A percentile compares a stretch with the other conserved stretches of the same genome.
Conservation (phyloP, 768 basidiomycete genomes). For the Sarcodon aspratus region DNA sequence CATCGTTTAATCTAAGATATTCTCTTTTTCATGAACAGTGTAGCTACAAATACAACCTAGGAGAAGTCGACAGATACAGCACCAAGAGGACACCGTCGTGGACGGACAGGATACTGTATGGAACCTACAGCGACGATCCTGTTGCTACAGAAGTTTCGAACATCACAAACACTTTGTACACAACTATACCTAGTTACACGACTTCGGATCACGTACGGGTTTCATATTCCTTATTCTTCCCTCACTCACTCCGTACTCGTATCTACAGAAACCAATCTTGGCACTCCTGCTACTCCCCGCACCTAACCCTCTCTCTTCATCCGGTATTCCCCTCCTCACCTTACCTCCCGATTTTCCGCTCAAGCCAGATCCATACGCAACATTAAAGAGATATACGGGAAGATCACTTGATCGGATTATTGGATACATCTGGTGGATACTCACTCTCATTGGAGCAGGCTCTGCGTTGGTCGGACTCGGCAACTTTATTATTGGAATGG, state of each 20-base stretch:
- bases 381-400: constrained; percentile 53
- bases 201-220: constrained; percentile 79
- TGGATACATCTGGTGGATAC: constrained; percentile 71
- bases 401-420: constrained; percentile 59
- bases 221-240: constrained; percentile 1
- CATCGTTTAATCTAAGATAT: neutral
- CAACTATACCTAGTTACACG: constrained; percentile 72
- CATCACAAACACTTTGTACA: constrained; percentile 63
- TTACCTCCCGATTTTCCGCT: constrained; percentile 43
- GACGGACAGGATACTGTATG: constrained; percentile 88
- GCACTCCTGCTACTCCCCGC: constrained; percentile 55
- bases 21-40: constrained; percentile 14
- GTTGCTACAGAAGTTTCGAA: constrained; percentile 35
- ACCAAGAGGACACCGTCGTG: constrained; percentile 73
- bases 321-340: constrained; percentile 25
- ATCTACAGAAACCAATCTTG: constrained; percentile 73
- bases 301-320: constrained; percentile 14
- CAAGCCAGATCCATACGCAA: constrained; percentile 39
- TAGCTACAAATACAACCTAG: constrained; percentile 80
- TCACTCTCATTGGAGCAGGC: constrained; percentile 70
- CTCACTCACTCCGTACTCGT: neutral
- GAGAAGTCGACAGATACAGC: constrained; percentile 76
- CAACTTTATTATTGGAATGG: constrained; percentile 60
- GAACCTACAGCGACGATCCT: constrained; percentile 59
- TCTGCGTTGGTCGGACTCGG: constrained; percentile 57